Evolutionary conservation across 2,329 filamentous ascomycete species (phyloP).

Genomic region (Sporothrix euskadiensis): DNA sequence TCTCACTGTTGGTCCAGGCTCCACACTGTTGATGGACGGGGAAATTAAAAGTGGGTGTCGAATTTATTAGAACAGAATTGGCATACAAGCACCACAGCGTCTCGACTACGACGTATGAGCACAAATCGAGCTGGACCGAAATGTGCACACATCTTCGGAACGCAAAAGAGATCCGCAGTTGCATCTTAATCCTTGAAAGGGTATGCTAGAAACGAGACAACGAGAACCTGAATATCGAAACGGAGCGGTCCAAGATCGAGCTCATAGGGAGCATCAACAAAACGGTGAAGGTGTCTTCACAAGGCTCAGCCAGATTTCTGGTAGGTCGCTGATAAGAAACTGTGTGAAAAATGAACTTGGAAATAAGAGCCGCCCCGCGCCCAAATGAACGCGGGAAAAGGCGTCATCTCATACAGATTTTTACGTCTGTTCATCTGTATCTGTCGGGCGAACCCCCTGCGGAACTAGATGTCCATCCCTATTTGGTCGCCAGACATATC

Average conservation of each 20-base stretch:
- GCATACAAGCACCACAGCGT: neutral
- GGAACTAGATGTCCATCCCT: slow-evolving; percentile 7
- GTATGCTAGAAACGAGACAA: neutral
- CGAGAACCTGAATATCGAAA: neutral
- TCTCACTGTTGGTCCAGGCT: slow-evolving; percentile 3
- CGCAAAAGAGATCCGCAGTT: neutral
- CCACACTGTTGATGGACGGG: slow-evolving; percentile 12
- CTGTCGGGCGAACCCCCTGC: neutral
- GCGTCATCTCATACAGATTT: neutral
- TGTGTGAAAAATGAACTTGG: neutral
- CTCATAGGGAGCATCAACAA: too few relatives aligned
- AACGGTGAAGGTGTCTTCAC: neutral
- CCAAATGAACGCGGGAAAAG: neutral
- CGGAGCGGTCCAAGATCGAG: neutral
- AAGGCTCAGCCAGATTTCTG: neutral
- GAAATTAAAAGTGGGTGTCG: slow-evolving; percentile 25
- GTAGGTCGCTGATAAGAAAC: neutral
- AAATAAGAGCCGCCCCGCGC: neutral
- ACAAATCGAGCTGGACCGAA: neutral
- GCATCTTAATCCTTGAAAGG: neutral
- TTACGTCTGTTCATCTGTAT: neutral
- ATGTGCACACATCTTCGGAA: neutral
- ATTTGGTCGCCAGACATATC: slow-evolving; percentile 3
- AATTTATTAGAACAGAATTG: slow-evolving; percentile 14
- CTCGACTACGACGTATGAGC: neutral